A percentile compares a stretch with the other conserved stretches of the same genome.
Conservation (phyloP, 176 grass and related monocot species). For the Triticum dicoccoides region DNA sequence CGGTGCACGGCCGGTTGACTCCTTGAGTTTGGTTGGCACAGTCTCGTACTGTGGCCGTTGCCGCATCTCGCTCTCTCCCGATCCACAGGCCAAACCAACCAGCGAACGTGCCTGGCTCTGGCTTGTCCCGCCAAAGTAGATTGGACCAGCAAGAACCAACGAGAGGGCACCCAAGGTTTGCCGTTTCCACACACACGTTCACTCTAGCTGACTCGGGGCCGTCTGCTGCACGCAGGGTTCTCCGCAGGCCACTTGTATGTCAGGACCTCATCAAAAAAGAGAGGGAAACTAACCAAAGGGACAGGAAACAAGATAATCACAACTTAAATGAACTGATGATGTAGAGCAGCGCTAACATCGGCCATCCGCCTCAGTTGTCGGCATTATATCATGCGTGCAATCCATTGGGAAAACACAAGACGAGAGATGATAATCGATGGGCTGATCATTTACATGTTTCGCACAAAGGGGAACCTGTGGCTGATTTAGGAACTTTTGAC, state of each 20-base stretch:
- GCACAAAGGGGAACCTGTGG: background rate
- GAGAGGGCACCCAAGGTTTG: too few relatives aligned
- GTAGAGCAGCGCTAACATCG: background rate
- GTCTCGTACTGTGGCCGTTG: background rate
- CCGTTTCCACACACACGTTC: too few relatives aligned
- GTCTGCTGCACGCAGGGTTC: too few relatives aligned
- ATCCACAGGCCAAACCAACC: background rate
- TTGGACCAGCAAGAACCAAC: too few relatives aligned
- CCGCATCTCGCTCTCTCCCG: background rate
- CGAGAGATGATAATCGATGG: background rate
- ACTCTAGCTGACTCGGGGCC: too few relatives aligned
- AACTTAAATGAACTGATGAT: background rate
- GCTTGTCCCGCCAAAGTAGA: background rate
- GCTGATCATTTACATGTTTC: conserved; percentile 12
- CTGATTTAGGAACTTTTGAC: background rate
- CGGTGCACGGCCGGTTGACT: background rate
- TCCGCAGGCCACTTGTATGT: too few relatives aligned
- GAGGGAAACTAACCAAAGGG: background rate
- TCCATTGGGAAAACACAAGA: background rate
- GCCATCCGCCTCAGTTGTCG: background rate
- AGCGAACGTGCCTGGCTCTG: background rate
- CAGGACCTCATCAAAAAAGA: background rate
- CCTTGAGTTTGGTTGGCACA: background rate
- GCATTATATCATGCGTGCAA: background rate
- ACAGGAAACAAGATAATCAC: background rate